Conservation (phyloP, 306 rosid species). For the Castanopsis chinensis region DNA sequence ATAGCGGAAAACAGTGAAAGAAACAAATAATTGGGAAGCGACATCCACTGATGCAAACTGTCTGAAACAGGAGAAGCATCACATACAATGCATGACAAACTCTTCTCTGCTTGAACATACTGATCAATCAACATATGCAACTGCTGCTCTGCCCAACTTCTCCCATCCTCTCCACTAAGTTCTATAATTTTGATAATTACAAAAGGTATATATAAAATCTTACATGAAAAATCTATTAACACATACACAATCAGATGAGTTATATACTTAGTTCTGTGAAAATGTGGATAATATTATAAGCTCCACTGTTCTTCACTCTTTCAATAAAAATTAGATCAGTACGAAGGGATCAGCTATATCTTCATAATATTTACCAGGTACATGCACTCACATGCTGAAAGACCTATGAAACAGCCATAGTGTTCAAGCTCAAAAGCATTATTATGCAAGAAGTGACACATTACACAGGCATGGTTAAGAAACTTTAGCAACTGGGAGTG, state of each 20-base stretch:
- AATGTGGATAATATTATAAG: neutral
- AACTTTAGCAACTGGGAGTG: neutral
- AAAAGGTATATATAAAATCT: conserved; percentile 3
- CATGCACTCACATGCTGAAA: too few species aligned
- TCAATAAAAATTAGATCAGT: neutral
- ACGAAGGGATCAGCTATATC: neutral
- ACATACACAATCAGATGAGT: neutral
- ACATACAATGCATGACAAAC: conserved; percentile 84
- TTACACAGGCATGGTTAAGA: neutral
- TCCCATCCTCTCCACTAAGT: conserved; percentile 95
- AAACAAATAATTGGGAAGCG: conserved; percentile 18
- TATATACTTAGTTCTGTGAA: neutral
- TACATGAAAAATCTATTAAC: conserved; percentile 6
- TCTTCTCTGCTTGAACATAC: conserved; percentile 85
- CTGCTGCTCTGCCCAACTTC: conserved; percentile 92
- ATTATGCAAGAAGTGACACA: neutral
- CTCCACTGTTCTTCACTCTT: neutral
- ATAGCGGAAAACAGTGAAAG: conserved; percentile 4
- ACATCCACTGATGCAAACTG: conserved; percentile 77
- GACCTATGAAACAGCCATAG: too few species aligned
- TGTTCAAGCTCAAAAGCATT: too few species aligned
- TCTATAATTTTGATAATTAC: conserved; percentile 32
- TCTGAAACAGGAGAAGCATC: conserved; percentile 91
- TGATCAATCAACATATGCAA: conserved; percentile 85
- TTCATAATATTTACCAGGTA: neutral